A percentile compares a stretch with the other conserved stretches of the same genome.
phyloP scores from a whole-genome alignment of 371 early-diverging fungal species.

The Rhizopus sp. region DNA sequence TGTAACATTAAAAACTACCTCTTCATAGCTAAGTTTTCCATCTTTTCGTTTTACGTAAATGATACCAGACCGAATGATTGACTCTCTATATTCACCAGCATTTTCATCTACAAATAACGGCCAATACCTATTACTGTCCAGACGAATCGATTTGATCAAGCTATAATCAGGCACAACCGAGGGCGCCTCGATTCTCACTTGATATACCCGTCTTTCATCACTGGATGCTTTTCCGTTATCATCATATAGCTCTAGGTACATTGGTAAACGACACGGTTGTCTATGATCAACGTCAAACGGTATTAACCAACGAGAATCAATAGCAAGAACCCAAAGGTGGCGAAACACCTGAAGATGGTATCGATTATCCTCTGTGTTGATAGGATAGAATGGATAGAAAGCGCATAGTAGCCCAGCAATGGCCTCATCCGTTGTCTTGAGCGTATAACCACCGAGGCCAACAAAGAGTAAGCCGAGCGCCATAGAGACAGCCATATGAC shows the following conservation, averaged over 20 bases:
- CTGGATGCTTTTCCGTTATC: constrained; percentile 14
- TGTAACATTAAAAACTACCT: constrained; percentile 4
- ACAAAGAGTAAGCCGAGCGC: constrained; percentile 83
- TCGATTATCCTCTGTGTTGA: constrained; percentile 66
- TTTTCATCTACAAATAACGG: constrained; percentile 51
- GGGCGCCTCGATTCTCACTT: constrained; percentile 56
- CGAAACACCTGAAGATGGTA: constrained; percentile 83
- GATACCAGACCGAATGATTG: constrained; percentile 31
- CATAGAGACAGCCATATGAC: constrained; percentile 83
- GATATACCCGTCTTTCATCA: constrained; percentile 10
- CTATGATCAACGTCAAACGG: constrained; percentile 68
- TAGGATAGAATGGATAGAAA: constrained; percentile 81
- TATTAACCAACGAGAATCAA: constrained; percentile 75
- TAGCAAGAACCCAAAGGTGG: constrained; percentile 87
- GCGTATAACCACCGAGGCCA: constrained; percentile 78
- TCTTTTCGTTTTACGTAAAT: constrained; percentile 36
- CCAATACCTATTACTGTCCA: constrained; percentile 64
- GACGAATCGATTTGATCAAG: constrained; percentile 52
- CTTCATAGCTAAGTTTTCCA: constrained; percentile 20
- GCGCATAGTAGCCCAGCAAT: constrained; percentile 75
- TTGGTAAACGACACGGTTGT: constrained; percentile 60
- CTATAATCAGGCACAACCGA: constrained; percentile 64
- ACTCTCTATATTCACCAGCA: constrained; percentile 21
- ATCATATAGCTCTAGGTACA: constrained; percentile 36
- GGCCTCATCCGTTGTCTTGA: constrained; percentile 67